Evolutionary conservation across 1,284 basidiomycete genomes (phyloP), one percentile per base, ranked within the genome.

Genomic region (Neonothopanus nambi): DNA sequence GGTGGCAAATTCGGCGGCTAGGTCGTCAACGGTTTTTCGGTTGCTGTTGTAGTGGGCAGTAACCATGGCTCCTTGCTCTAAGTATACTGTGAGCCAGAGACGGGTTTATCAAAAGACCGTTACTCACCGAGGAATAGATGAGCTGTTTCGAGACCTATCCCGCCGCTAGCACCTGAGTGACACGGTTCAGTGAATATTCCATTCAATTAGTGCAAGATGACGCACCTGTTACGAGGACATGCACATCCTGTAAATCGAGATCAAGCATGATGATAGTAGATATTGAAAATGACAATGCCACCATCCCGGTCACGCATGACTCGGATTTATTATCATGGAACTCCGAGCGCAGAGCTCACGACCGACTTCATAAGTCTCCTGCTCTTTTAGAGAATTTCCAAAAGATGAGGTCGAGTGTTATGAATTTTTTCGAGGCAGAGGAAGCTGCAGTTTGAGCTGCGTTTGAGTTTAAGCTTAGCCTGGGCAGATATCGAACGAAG

Each of bases 11-110:
- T 71, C 64, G 9, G 63, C 62, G 13, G 69, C 51, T 15, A 87
- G 69, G 1, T 72, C 67, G 6, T 75, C 65, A 11, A 89, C 69
- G 0, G 81, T 67, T 0, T 67, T 63, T 15, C 70, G 61, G 40
- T 77, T 83, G 11, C 79, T 77, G 66, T 89, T 85, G 67, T 85
- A 91, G 63, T 90, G 87, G 0, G 86, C 87, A 0, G 85, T 83
- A 7, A 91, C 86, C 55, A 77, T 78, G 3, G 88, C 85, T 3
- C 85, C 86, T 60, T 85, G 81, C 36, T 81, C 85, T 89, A 63
- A 21, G 17, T 7, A 43, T 48, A 48, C 37, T 33, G 24, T 26
- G 11, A 51, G 26, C 8, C 37, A 39, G 28, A n/a, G 20, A 36
- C 43, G n/a, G 35, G 17, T 33, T 35, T 37, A 24, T 23, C 23